These are phyloP conservation scores for Fistulifera solaris DNA, from an alignment of 108 stramenopile species.

Conservation along the genomic window DNA sequence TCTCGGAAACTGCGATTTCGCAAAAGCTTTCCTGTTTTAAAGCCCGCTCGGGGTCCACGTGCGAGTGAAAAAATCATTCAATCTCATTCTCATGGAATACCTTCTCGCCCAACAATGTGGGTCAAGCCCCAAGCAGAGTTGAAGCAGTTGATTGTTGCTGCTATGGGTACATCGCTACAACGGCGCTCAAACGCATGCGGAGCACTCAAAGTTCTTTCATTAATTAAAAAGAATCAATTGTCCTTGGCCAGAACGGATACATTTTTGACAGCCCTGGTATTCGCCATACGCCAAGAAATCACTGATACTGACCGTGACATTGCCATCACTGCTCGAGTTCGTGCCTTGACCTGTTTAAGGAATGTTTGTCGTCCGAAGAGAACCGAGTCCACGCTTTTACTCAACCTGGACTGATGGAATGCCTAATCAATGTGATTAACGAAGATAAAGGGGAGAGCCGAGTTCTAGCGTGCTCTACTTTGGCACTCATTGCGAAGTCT, in stretches of 20 bases:
- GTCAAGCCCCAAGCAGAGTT: conserved; percentile 48
- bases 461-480: conserved; percentile 36
- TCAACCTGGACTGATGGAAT: conserved; percentile 41
- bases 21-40: conserved; percentile 60
- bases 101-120: conserved; percentile 8
- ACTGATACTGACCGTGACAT: conserved; percentile 35
- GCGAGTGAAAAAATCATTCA: conserved; percentile 30
- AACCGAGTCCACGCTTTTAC: conserved; percentile 48
- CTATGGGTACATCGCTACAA: conserved; percentile 31
- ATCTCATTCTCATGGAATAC: conserved; percentile 16
- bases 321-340: conserved; percentile 45
- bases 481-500: conserved; percentile 67
- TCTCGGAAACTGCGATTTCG: conserved; percentile 43
- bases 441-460: conserved; percentile 62
- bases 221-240: conserved; percentile 37
- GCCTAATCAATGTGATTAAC: conserved; percentile 41
- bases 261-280: conserved; percentile 53
- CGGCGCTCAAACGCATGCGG: conserved; percentile 75
- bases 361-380: conserved; percentile 51
- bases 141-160: conserved; percentile 42
- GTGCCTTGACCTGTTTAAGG: conserved; percentile 48
- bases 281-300: conserved; percentile 25
- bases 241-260: conserved; percentile 62
- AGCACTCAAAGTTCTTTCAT: conserved; percentile 62
- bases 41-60: conserved; percentile 28